Evolutionary conservation across 345 rosid genomes (phyloP).

Genomic region (Raphanus raphanistrum): DNA sequence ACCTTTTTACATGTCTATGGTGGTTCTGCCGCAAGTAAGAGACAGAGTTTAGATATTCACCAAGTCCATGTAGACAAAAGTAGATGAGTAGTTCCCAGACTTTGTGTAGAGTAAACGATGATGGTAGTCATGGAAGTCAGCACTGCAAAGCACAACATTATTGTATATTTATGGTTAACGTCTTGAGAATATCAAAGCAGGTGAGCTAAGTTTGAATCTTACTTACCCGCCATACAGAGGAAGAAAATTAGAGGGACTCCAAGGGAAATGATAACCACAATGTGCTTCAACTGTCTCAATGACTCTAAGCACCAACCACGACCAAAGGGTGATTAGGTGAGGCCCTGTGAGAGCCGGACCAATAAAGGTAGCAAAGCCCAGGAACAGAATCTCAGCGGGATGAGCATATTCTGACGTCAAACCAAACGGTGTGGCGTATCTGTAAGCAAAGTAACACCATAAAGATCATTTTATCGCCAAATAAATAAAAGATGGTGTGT

Average conservation of each 20-base stretch:
- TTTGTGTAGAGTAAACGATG: constrained; percentile 94
- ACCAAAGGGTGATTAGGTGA: constrained; percentile 86
- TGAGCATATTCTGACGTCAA: background rate
- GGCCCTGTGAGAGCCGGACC: constrained; percentile 97
- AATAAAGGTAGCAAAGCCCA: background rate
- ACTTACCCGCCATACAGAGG: constrained; percentile 99
- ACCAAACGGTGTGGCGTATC: constrained; percentile 80
- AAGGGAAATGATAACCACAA: constrained; percentile 97
- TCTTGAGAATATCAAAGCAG: background rate
- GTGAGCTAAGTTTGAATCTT: constrained; percentile 26
- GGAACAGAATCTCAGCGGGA: background rate
- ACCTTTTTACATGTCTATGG: background rate
- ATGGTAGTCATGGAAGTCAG: constrained; percentile 74
- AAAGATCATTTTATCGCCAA: background rate
- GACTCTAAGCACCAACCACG: constrained; percentile 91
- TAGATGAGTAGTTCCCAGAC: constrained; percentile 95
- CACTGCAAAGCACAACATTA: constrained; percentile 46
- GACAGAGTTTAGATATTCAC: constrained; percentile 46
- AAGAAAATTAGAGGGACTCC: constrained; percentile 91
- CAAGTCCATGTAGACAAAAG: constrained; percentile 95
- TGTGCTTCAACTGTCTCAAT: constrained; percentile 98
- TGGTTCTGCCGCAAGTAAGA: background rate
- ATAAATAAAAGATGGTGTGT: constrained; percentile 11
- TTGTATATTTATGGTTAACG: background rate
- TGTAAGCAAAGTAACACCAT: constrained; percentile 29